Conservation (phyloP, 192 early-diverging fungal genomes). For the Paraglomus brasilianum region DNA sequence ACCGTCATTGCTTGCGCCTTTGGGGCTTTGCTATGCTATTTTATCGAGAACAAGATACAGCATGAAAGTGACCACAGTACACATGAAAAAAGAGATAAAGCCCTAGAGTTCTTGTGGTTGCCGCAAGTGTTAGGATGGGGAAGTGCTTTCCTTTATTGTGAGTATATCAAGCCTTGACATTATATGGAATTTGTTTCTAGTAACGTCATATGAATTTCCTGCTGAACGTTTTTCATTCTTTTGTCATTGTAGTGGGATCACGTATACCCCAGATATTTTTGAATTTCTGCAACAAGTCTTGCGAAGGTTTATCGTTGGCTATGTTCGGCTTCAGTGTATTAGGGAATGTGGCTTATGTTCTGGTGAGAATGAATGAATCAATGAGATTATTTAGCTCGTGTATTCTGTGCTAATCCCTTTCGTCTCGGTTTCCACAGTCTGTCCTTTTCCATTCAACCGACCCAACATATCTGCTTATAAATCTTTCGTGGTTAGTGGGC, state of each 20-base stretch:
- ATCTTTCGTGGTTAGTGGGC: constrained; percentile 77
- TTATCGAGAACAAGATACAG: too few species aligned
- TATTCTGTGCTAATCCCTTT: too few species aligned
- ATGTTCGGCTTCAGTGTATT: constrained; percentile 85
- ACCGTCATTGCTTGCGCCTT: too few species aligned
- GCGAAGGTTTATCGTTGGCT: constrained; percentile 74
- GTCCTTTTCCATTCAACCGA: constrained; percentile 75
- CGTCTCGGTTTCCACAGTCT: too few species aligned
- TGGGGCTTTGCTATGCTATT: too few species aligned
- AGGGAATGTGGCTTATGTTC: constrained; percentile 66
- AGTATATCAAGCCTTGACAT: not conserved
- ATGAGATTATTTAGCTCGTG: too few species aligned
- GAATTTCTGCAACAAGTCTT: constrained; percentile 69
- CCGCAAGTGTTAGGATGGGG: constrained; percentile 73
- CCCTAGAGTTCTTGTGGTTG: constrained; percentile 33
- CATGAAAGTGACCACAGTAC: too few species aligned
- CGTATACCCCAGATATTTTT: constrained; percentile 82
- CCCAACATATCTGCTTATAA: constrained; percentile 60
- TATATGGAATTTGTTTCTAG: too few species aligned
- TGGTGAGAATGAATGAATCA: too few species aligned
- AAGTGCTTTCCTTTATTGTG: constrained; percentile 65
- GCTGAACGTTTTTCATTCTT: not conserved
- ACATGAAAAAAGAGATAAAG: too few species aligned
- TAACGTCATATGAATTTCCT: too few species aligned
- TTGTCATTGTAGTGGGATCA: constrained; percentile 44